Base-by-base conservation (phyloP, 2,329 filamentous ascomycete species). In the Tricladium varicosporioides region DNA sequence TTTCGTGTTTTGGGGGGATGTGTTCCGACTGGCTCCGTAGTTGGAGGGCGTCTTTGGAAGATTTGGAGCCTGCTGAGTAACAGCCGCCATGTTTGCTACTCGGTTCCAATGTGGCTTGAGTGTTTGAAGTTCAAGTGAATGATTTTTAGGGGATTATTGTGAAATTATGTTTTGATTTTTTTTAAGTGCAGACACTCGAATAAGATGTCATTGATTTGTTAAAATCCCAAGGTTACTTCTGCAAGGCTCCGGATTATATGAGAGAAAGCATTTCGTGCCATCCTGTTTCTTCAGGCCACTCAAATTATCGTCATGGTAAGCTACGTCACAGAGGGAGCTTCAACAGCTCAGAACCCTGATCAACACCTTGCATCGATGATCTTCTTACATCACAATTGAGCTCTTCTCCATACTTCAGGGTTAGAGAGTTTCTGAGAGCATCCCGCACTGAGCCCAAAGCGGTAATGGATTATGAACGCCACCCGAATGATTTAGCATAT, bases 11-110 rank as follows among this genome's bases (percentile, higher is more conserved):
- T 59, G 52, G 13, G 50, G 33, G 15, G 45, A 5, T 5, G 45
- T 57, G 19, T 16, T 48, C 15, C 42, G 18, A 13, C 40, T 48
- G 27, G 51, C 44, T n/a, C 58, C 54, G 9, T 56, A 43, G 47
- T 53, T 55, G 36, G 61, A 61, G 22, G 53, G 58, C 49, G 58
- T 57, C 48, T 57, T 57, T 10, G 53, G 56, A 48, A 56, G 45
- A 46, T 53, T 59, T 7, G 57, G 56, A 11, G 40, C 27, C 40
- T 46, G 49, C 48, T 62, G 49, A 36, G 56, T 56, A 27, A 58
- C 43, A 40, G 64, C 62, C 32, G 62, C 60, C 62, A 66, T 66
- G 50, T 46, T 64, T 56, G 53, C 54, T 48, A 47, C 16, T 53
- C 31, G 36, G n/a, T 40, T 40, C n/a, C 36, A 40, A 40, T 40